These are phyloP conservation scores for Fusarium anthophilum DNA, from an alignment of 2,329 filamentous ascomycete species.

Conservation along the genomic window DNA sequence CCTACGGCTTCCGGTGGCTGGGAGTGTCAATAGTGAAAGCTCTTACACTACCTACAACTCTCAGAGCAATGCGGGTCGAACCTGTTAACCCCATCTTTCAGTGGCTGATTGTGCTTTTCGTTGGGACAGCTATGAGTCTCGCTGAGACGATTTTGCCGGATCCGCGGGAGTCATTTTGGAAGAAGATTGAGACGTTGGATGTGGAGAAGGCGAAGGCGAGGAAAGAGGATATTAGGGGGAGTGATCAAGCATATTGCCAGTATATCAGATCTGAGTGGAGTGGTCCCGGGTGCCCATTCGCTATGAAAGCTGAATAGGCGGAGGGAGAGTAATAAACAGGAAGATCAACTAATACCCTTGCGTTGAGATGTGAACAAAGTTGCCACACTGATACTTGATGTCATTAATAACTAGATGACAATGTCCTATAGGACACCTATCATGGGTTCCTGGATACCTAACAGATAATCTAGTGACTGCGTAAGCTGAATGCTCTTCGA, in stretches of 20 bases:
- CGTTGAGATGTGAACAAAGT: background rate
- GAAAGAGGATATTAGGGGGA: background rate
- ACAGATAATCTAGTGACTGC: background rate
- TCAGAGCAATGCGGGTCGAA: background rate
- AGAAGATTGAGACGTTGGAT: background rate
- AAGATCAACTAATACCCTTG: fast-evolving
- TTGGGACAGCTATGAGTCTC: background rate
- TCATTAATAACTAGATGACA: fast-evolving
- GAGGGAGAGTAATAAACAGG: no score
- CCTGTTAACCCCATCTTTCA: background rate
- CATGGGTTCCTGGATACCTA: background rate
- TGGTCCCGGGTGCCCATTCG: background rate
- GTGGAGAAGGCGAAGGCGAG: background rate
- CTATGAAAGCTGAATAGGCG: background rate
- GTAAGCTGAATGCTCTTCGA: background rate
- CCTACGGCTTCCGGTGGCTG: background rate
- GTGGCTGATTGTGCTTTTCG: background rate
- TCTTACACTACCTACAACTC: background rate
- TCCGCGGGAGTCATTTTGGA: background rate
- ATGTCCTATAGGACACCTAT: background rate
- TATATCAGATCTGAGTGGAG: background rate
- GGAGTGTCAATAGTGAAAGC: background rate
- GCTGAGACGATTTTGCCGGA: background rate
- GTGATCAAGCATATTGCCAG: background rate
- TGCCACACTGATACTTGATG: fast-evolving